A percentile compares a stretch with the other conserved stretches of the same genome.
These are phyloP conservation scores for Nematodospora anomalae DNA, from an alignment of 1,139 yeast genomes.

Conservation along the genomic window DNA sequence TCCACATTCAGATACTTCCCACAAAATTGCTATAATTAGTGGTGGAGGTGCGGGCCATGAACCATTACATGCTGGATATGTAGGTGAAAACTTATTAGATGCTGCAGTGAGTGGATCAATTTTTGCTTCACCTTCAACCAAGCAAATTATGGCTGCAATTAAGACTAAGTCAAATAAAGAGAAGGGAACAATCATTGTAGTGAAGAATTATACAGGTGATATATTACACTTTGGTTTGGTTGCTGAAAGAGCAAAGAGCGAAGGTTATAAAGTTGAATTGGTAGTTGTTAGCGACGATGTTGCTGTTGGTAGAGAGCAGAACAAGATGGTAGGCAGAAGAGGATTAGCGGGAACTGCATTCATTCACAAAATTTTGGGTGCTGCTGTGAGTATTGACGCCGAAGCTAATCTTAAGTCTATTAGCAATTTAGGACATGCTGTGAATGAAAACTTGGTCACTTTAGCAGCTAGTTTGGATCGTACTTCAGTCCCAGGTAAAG, in stretches of 20 bases:
- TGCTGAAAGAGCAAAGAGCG: constrained; percentile 80
- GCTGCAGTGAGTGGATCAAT: constrained; percentile 89
- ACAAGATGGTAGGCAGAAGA: constrained; percentile 89
- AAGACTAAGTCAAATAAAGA: constrained; percentile 56
- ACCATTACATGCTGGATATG: constrained; percentile 89
- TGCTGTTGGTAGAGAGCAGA: constrained; percentile 84
- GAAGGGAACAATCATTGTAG: constrained; percentile 71
- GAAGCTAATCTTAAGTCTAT: constrained; percentile 41
- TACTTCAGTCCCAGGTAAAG: constrained; percentile 83
- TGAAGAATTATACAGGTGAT: constrained; percentile 93
- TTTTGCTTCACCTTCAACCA: constrained; percentile 91
- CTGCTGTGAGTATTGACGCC: constrained; percentile 46
- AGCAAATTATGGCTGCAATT: constrained; percentile 75
- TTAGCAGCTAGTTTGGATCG: constrained; percentile 89
- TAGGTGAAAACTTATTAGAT: constrained; percentile 77
- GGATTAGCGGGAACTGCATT: constrained; percentile 89
- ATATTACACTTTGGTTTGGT: constrained; percentile 89
- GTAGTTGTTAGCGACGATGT: constrained; percentile 87
- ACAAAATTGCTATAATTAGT: constrained; percentile 69
- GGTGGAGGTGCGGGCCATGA: constrained; percentile 98
- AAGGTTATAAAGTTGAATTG: constrained; percentile 69
- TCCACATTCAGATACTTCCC: constrained; percentile 32
- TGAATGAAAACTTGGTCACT: constrained; percentile 71
- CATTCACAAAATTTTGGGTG: constrained; percentile 84
- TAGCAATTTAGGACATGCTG: constrained; percentile 63